Conservation (phyloP, 768 basidiomycete genomes). For the Amanita rubescens region DNA sequence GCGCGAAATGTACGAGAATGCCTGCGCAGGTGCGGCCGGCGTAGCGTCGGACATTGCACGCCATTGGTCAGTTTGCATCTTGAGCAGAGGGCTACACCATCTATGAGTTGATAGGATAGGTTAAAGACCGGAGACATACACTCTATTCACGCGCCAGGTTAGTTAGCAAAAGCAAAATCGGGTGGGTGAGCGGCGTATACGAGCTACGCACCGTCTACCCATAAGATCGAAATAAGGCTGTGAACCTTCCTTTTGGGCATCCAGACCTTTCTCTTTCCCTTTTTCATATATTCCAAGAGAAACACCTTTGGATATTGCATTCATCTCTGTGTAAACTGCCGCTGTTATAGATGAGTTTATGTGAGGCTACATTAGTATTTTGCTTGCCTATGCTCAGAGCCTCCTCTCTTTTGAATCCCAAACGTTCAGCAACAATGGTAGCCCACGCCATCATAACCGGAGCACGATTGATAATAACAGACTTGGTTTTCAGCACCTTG, state of each 20-base stretch:
- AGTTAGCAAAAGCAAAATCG: not conserved
- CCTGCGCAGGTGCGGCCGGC: slow-evolving; percentile 63
- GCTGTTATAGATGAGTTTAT: slow-evolving; percentile 37
- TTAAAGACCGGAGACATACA: slow-evolving; percentile 26
- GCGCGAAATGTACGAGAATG: slow-evolving; percentile 78
- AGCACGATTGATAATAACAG: slow-evolving; percentile 77
- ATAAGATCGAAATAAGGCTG: slow-evolving; percentile 1
- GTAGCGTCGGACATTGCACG: slow-evolving; percentile 69
- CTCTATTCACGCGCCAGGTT: slow-evolving; percentile 17
- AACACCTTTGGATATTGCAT: slow-evolving; percentile 78
- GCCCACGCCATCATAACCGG: slow-evolving; percentile 96
- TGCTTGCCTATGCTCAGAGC: slow-evolving; percentile 78
- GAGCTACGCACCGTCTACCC: slow-evolving; percentile 33
- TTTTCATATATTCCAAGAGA: slow-evolving; percentile 67
- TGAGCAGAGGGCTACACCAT: slow-evolving; percentile 63
- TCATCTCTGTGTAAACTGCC: slow-evolving; percentile 90
- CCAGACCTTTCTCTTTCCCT: slow-evolving; percentile 72
- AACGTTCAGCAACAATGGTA: slow-evolving; percentile 71
- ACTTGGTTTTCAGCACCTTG: slow-evolving; percentile 55
- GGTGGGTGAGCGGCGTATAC: slow-evolving; percentile 5
- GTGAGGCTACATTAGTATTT: not conserved
- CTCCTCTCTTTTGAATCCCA: slow-evolving; percentile 85
- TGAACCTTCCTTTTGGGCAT: slow-evolving; percentile 18
- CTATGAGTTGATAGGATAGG: not conserved
- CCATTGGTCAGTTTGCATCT: slow-evolving; percentile 65